Evolutionary conservation across 1,139 yeast genomes (phyloP), one percentile per base, ranked within the genome.

Genomic region (Debaryomyces singareniensis): DNA sequence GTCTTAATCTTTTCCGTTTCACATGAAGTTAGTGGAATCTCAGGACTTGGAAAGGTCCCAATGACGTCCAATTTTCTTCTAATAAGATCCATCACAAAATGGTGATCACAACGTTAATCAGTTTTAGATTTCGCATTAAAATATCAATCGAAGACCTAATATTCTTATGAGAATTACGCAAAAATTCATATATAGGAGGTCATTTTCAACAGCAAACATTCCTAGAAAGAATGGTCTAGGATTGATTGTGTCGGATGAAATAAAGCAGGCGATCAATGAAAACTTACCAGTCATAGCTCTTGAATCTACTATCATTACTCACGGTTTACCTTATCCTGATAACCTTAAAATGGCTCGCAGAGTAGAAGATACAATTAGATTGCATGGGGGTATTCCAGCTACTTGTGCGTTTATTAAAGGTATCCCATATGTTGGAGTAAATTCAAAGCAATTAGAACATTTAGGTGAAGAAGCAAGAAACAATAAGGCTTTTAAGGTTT

Each of bases 291-390:
- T 85, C 5, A 91, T 85, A 1, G 79, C 95, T 0, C 56, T 85
- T 5, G 96, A 87, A 48, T 78, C 87, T 13, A 86, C 96, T 6
- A 87, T 86, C 45, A 77, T 87, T 40, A 81, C 95, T 5, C 96
- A 87, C 59, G 96, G 96, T 0, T 66, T 86, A 29, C 95, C 95
- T 5, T 83, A 59, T 47, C 96, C 96, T 0, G 70, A 71, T 26
- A 86, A 87, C 45, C 47, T 83, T 9, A 63, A 67, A 15, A 79
- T 86, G 86, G 95, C 95, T 0, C 47, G 48, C 20, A 55, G 62
- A 1, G 94, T 84, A 1, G 95, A 86, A 51, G 39, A 53, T 10
- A 61, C 69, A 6, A 70, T 86, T 16, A 61, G 94, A 26, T 51
- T 55, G 0, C 53, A 66, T 29, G 93, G 93, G 3, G 91, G 79